phyloP scores from a whole-genome alignment of 1,284 basidiomycete genomes.

The Pseudozyma sp. region DNA sequence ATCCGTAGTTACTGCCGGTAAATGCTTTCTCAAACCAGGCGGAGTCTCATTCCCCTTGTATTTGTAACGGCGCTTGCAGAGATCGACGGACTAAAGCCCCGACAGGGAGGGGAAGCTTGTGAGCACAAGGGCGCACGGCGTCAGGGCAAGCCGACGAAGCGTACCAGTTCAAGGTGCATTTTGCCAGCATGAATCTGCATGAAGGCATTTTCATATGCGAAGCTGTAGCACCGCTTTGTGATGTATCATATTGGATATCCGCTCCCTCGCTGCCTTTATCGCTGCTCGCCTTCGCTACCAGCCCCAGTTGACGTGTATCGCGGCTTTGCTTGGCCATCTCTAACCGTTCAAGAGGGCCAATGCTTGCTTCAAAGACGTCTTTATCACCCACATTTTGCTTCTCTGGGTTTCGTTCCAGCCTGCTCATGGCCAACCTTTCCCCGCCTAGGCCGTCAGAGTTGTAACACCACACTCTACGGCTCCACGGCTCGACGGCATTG shows the following conservation, averaged over 20 bases:
- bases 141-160: background rate
- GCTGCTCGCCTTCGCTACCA: background rate
- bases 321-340: background rate
- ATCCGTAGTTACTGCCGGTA: background rate
- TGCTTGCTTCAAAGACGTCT: no score
- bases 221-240: slow-evolving; percentile 15
- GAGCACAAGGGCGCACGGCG: background rate
- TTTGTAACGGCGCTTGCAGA: background rate
- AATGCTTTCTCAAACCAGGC: slow-evolving; percentile 1
- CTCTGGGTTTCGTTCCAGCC: no score
- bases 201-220: slow-evolving; percentile 8
- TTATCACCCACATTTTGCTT: no score
- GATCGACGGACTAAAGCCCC: slow-evolving; percentile 2
- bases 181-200: slow-evolving; percentile 9
- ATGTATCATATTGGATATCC: slow-evolving; percentile 8
- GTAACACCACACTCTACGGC: background rate
- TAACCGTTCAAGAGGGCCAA: no score
- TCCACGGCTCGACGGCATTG: background rate
- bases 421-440: no score
- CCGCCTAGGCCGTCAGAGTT: no score
- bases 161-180: background rate
- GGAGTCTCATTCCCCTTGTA: slow-evolving; percentile 10
- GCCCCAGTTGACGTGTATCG: background rate
- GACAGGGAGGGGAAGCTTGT: background rate
- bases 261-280: background rate